Base-by-base conservation (phyloP, 169 alveolate genomes). In the Eimeria praecox region DNA sequence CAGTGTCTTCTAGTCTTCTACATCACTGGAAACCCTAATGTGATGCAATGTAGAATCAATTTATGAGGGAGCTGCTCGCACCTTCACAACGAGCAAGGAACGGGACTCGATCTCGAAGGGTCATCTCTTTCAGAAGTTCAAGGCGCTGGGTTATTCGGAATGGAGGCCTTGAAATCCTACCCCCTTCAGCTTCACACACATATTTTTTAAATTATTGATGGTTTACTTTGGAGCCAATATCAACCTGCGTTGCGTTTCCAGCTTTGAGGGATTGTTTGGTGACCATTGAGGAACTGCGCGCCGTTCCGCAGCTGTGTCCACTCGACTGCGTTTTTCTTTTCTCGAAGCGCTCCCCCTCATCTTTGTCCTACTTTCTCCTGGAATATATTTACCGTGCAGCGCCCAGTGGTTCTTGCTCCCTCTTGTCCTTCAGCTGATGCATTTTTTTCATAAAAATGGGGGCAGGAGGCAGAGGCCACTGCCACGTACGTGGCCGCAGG, bases 401-500 rank as follows among this genome's bases (percentile, higher is more conserved):
- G 22, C 10, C 30, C 8, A 20, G 35, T 14, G 18, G 33, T 20
- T 73, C n/a, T 33, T 16, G n/a, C 4, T 20, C n/a, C 80, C 49
- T 73, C 33, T 38, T 35, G 33, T 6, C 83, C 54, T 0, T 18
- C 30, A 1, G 83, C 33, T 9, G n/a, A 18, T 6, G 38, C 30
- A 3, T 38, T 20, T 87, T 62, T 12, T 18, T 10, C 27, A 30
- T 2, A 4, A 59, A 46, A n/a, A 56, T 62, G 93, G 82, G 78
- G 4, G 75, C 88, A 16, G 91, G 91, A 20, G 93, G 93, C 27
- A 35, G 78, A n/a, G 93, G 93, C 14, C 93, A 56, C 64, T n/a
- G 56, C 82, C 93, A 87, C 83, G 49, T 46, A 38, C 93, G 93
- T 87, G 93, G 93, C 80, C 93, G 93, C 62, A 87, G 80, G 93